Conservation (phyloP, 2,329 filamentous ascomycete genomes). For the Alternaria sp. region DNA sequence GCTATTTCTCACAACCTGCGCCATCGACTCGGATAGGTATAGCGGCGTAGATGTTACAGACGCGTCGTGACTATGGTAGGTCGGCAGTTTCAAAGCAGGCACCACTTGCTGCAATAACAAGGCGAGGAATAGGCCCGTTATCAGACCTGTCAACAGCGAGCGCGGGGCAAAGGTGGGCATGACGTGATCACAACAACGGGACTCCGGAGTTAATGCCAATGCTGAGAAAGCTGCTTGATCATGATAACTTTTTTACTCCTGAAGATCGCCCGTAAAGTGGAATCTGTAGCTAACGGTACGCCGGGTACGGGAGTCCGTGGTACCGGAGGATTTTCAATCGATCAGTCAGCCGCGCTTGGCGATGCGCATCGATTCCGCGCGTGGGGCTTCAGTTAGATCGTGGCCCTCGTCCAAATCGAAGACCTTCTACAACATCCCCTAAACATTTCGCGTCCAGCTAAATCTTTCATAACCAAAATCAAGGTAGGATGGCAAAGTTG, state of each 20-base stretch:
- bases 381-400: neutral
- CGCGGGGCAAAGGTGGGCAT: constrained; percentile 21
- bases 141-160: constrained; percentile 30
- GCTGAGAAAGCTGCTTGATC: neutral
- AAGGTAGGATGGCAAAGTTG: neutral
- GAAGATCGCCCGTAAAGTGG: neutral
- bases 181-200: constrained; percentile 14
- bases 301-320: neutral
- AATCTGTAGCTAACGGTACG: neutral
- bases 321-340: constrained; percentile 8
- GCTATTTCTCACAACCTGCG: constrained; percentile 42
- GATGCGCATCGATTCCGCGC: constrained; percentile 4
- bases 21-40: constrained; percentile 27
- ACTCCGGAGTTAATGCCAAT: constrained; percentile 4
- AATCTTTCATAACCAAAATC: neutral
- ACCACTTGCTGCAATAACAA: constrained; percentile 31
- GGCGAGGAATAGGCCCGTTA: constrained; percentile 36
- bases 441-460: neutral
- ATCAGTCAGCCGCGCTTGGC: constrained; percentile 4
- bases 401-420: neutral
- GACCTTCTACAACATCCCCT: neutral
- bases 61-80: constrained; percentile 1
- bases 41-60: constrained; percentile 16
- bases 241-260: neutral
- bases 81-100: constrained; percentile 25